Evolutionary conservation across 177 flowering plant genomes (phyloP).

Genomic region (Vitis hybrid): DNA sequence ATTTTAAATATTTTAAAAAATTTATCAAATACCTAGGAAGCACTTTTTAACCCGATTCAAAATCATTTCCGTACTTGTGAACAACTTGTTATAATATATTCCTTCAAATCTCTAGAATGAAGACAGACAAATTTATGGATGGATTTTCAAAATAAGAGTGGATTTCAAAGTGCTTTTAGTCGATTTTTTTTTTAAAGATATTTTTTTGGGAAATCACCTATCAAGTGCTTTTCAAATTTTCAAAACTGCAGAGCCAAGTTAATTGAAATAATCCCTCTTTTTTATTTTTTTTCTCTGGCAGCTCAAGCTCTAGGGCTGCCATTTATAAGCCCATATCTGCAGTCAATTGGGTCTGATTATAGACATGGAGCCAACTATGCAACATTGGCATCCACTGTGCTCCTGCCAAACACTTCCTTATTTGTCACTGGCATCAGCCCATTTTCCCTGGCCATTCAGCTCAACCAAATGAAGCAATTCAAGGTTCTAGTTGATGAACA

Average conservation of each 20-base stretch:
- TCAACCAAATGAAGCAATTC: constrained; percentile 90
- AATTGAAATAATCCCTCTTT: not conserved
- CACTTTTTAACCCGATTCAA: too few relatives aligned
- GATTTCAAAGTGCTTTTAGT: too few relatives aligned
- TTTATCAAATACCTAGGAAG: too few relatives aligned
- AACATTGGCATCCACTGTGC: constrained; percentile 88
- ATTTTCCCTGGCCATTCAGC: constrained; percentile 78
- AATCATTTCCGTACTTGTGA: too few relatives aligned
- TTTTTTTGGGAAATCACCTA: too few relatives aligned
- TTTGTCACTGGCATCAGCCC: constrained; percentile 87
- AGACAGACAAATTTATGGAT: too few relatives aligned
- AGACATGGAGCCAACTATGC: constrained; percentile 88
- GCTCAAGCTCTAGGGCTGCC: constrained; percentile 83
- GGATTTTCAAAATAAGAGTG: too few relatives aligned
- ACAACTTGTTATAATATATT: too few relatives aligned
- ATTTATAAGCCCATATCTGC: constrained; percentile 79
- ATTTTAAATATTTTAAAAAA: too few relatives aligned
- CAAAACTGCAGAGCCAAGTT: not conserved
- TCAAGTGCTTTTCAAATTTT: too few relatives aligned
- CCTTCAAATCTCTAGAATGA: too few relatives aligned
- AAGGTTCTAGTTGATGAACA: constrained; percentile 46
- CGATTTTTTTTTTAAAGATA: too few relatives aligned
- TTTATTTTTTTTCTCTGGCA: constrained; percentile 23
- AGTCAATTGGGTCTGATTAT: constrained; percentile 77
- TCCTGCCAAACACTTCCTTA: constrained; percentile 74